Percentiles rank a stretch among this genome's conserved stretches.
Conservation (phyloP, 2,329 filamentous ascomycete genomes). For the Macrophomina tecta region DNA sequence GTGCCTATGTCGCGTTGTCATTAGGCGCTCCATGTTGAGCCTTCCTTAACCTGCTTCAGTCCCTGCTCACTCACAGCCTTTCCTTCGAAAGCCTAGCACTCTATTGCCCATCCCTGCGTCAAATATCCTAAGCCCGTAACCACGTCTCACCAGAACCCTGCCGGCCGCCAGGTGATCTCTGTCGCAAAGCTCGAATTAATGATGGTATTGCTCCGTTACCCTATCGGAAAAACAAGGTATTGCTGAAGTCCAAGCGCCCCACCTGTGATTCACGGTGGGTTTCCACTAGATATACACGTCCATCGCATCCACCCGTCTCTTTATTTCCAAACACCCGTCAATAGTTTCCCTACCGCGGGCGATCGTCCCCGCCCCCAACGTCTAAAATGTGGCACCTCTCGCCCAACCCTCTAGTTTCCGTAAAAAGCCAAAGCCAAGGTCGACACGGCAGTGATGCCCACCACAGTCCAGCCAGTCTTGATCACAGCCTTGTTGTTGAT, state of each 20-base stretch:
- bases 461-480: constrained; percentile 67
- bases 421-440: constrained; percentile 24
- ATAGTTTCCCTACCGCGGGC: not conserved
- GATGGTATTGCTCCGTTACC: constrained; percentile 13
- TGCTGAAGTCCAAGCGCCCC: constrained; percentile 1
- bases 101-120: not conserved
- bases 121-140: not conserved
- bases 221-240: not conserved
- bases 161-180: not conserved
- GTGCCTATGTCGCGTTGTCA: not conserved
- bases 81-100: not conserved
- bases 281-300: constrained; percentile 12
- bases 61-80: not conserved
- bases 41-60: not conserved
- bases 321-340: not conserved
- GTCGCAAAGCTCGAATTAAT: not conserved
- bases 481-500: constrained; percentile 70
- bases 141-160: not conserved
- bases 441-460: constrained; percentile 59
- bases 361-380: not conserved
- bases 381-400: not conserved
- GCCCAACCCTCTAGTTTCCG: not conserved
- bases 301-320: not conserved
- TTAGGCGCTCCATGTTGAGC: not conserved
- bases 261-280: not conserved